Evolutionary conservation across 1,139 yeast genomes (phyloP).

Genomic region (Taphrina populina): DNA sequence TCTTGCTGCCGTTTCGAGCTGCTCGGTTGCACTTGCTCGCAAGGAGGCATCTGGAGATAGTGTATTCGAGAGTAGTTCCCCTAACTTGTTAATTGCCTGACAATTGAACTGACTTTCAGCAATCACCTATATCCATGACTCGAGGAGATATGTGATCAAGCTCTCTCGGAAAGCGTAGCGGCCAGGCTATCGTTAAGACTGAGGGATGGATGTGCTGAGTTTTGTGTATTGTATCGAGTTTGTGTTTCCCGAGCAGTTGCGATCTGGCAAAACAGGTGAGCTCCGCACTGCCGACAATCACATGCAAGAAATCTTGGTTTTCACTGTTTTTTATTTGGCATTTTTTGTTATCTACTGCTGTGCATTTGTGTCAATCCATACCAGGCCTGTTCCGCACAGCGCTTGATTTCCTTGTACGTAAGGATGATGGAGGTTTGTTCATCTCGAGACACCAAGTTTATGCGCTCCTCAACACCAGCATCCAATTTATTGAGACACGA

Average conservation of each 20-base stretch:
- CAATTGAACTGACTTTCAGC: too few species aligned
- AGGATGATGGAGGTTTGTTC: slow-evolving; percentile 78
- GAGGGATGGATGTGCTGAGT: too few species aligned
- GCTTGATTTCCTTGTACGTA: slow-evolving; percentile 69
- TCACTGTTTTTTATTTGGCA: slow-evolving; percentile 1
- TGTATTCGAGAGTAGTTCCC: slow-evolving; percentile 29
- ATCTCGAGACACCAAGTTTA: slow-evolving; percentile 76
- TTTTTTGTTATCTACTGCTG: slow-evolving; percentile 9
- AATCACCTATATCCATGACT: too few species aligned
- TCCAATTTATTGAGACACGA: slow-evolving; percentile 81
- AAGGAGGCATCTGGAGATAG: slow-evolving; percentile 45
- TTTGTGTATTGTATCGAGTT: too few species aligned
- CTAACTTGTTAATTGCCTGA: too few species aligned
- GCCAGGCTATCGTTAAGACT: too few species aligned
- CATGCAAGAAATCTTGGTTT: not conserved
- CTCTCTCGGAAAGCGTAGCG: too few species aligned
- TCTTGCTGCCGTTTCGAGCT: slow-evolving; percentile 68
- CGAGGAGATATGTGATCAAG: too few species aligned
- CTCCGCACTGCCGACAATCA: too few species aligned
- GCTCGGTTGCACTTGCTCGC: slow-evolving; percentile 78
- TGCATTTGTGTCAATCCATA: slow-evolving; percentile 50
- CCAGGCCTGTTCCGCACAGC: slow-evolving; percentile 69
- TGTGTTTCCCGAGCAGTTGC: too few species aligned
- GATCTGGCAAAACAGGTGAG: too few species aligned
- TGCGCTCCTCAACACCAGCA: slow-evolving; percentile 83